Evolutionary conservation across 192 early-diverging fungal genomes (phyloP).

Genomic region (Rhizophagus clarus): DNA sequence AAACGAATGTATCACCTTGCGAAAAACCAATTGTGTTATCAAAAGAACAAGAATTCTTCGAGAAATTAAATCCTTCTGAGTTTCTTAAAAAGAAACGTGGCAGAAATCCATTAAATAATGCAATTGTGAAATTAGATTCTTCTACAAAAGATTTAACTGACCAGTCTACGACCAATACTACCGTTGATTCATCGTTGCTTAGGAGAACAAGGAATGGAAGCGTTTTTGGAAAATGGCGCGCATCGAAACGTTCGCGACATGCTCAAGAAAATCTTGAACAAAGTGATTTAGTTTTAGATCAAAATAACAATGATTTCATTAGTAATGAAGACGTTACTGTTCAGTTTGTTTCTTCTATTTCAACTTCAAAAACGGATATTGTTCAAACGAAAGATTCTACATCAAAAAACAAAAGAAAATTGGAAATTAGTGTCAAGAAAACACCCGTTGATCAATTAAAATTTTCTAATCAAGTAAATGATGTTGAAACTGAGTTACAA

Average conservation of each 20-base stretch:
- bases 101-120: not conserved
- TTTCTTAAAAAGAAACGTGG: not conserved
- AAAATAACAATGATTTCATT: not conserved
- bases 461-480: not conserved
- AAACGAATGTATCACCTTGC: not conserved
- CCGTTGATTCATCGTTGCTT: not conserved
- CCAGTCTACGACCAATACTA: not conserved
- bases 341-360: not conserved
- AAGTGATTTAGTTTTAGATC: not conserved
- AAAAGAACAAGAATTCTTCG: not conserved
- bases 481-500: not conserved
- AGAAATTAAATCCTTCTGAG: not conserved
- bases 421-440: not conserved
- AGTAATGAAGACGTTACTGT: not conserved
- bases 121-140: not conserved
- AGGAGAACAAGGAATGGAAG: not conserved
- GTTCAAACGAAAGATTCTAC: not conserved
- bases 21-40: not conserved
- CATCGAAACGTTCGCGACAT: not conserved
- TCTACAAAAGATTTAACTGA: not conserved
- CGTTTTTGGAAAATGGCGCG: not conserved
- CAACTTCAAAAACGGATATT: not conserved
- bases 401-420: not conserved
- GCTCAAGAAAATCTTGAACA: not conserved
- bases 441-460: not conserved